A percentile compares a stretch with the other conserved stretches of the same genome.
phyloP scores from a whole-genome alignment of 2,329 filamentous ascomycete genomes.

The Alternaria burnsii region DNA sequence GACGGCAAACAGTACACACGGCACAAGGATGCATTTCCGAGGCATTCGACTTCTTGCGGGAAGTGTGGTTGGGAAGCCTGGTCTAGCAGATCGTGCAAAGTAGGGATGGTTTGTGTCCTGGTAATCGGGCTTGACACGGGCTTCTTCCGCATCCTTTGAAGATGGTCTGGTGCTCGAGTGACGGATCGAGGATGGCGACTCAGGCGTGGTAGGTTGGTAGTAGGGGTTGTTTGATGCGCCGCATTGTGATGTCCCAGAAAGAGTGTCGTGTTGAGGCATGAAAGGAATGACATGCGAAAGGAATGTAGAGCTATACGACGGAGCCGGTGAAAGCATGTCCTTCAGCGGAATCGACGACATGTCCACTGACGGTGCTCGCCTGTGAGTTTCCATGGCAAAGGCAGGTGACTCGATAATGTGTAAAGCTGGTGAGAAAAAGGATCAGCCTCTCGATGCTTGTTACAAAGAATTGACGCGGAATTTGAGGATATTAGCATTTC shows the following conservation, averaged over 20 bases:
- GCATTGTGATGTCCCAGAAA: neutral
- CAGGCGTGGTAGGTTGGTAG: slow-evolving; percentile 2
- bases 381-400: slow-evolving; percentile 17
- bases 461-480: neutral
- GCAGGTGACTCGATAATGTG: neutral
- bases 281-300: slow-evolving; percentile 2
- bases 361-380: slow-evolving; percentile 22
- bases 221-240: slow-evolving; percentile 4
- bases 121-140: slow-evolving; percentile 17
- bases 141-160: neutral
- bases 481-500: neutral
- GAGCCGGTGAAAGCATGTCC: slow-evolving; percentile 29
- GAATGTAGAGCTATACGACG: slow-evolving; percentile 34
- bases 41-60: slow-evolving; percentile 13
- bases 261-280: slow-evolving; percentile 2
- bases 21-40: slow-evolving; percentile 23
- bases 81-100: slow-evolving; percentile 8
- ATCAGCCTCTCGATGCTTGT: neutral
- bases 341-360: slow-evolving; percentile 22
- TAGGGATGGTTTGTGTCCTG: slow-evolving; percentile 19
- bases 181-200: neutral
- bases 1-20: slow-evolving; percentile 35
- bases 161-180: neutral
- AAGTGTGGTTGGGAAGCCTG: slow-evolving; percentile 5
- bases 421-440: neutral